Percentiles rank a stretch among this genome's conserved stretches.
Evolutionary conservation across 2,329 filamentous ascomycete genomes (phyloP).

Genomic region (Fusarium graminum): DNA sequence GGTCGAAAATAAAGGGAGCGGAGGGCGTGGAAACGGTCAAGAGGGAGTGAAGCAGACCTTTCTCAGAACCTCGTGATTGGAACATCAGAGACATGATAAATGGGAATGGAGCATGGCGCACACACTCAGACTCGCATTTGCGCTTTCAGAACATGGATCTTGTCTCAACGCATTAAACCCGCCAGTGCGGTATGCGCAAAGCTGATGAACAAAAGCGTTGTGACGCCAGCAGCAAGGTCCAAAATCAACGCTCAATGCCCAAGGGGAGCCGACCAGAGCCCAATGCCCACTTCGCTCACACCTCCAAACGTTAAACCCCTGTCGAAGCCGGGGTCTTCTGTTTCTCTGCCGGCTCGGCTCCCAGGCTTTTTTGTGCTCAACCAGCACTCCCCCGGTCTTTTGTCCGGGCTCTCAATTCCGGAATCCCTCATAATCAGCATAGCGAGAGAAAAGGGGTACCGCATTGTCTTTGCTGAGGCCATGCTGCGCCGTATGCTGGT

Average conservation of each 20-base stretch:
- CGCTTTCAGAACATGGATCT: constrained; percentile 31
- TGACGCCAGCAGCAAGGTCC: constrained; percentile 44
- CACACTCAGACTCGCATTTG: constrained; percentile 47
- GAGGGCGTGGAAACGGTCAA: constrained; percentile 30
- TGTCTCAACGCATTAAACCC: constrained; percentile 38
- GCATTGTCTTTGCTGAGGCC: constrained; percentile 22
- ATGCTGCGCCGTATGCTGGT: constrained; percentile 31
- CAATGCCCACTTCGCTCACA: constrained; percentile 49
- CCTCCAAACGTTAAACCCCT: constrained; percentile 46
- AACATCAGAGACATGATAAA: constrained; percentile 44
- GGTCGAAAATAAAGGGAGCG: constrained; percentile 33
- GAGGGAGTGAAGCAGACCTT: constrained; percentile 30
- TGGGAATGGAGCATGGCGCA: constrained; percentile 46
- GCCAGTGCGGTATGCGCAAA: constrained; percentile 46
- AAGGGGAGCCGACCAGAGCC: constrained; percentile 43
- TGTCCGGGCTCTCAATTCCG: constrained; percentile 38
- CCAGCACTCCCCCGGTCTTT: constrained; percentile 28
- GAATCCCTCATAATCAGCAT: constrained; percentile 27
- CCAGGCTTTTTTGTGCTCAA: constrained; percentile 23
- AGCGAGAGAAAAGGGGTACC: constrained; percentile 29
- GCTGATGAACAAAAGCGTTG: constrained; percentile 45
- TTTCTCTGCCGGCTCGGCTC: constrained; percentile 41
- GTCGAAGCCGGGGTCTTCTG: constrained; percentile 31
- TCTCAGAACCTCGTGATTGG: constrained; percentile 37
- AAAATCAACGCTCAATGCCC: constrained; percentile 41